Percentiles rank a stretch among this genome's conserved stretches.
These are phyloP conservation scores for Ophioceras dolichostomum DNA, from an alignment of 2,329 filamentous ascomycete genomes.

Conservation along the genomic window DNA sequence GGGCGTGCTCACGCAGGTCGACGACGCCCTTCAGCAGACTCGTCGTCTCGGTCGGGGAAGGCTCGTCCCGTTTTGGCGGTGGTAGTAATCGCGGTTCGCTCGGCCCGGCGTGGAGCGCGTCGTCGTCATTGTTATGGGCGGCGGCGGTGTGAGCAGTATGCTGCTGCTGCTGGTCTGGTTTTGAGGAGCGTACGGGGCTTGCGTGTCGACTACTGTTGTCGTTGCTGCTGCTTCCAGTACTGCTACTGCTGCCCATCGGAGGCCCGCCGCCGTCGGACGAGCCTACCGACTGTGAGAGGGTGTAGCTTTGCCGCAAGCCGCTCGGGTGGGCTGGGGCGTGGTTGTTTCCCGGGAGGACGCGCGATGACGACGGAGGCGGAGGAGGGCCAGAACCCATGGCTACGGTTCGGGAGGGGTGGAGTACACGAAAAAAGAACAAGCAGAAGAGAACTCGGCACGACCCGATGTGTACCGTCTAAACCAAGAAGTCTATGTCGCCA, in stretches of 20 bases:
- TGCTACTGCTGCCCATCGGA: constrained; percentile 1
- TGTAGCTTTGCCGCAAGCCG: constrained; percentile 32
- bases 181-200: neutral
- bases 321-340: constrained; percentile 31
- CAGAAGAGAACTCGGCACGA: too few species aligned
- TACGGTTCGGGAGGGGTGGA: too few species aligned
- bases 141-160: constrained; percentile 5
- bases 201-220: constrained; percentile 6
- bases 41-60: constrained; percentile 34
- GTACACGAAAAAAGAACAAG: too few species aligned
- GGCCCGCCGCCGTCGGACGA: constrained; percentile 3
- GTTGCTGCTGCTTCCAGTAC: constrained; percentile 6
- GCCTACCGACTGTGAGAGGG: constrained; percentile 4
- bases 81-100: constrained; percentile 12
- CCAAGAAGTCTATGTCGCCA: too few species aligned
- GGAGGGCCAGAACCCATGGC: too few species aligned
- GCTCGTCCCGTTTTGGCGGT: constrained; percentile 2
- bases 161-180: constrained; percentile 4
- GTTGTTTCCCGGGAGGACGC: too few species aligned
- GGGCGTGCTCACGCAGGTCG: constrained; percentile 22
- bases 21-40: constrained; percentile 28
- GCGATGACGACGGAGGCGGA: too few species aligned
- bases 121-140: constrained; percentile 7
- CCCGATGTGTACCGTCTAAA: too few species aligned
- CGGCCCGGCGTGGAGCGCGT: constrained; percentile 5